Percentiles rank a stretch among this genome's conserved stretches.
Conservation (phyloP, 306 rosid species). For the Phaseolus lunatus region DNA sequence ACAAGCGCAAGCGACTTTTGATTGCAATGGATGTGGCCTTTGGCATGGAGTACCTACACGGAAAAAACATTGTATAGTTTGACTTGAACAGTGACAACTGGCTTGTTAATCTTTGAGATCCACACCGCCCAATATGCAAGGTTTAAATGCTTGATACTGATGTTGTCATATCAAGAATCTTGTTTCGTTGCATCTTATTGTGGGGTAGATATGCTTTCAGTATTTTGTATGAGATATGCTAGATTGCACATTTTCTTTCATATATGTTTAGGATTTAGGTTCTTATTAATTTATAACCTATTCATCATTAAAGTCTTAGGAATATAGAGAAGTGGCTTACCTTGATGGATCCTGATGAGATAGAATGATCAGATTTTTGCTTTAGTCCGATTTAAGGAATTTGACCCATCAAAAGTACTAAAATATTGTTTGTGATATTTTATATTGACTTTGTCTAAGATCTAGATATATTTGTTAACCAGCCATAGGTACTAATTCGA, state of each 20-base stretch:
- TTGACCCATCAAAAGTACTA: conserved; percentile 22
- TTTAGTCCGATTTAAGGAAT: conserved; percentile 20
- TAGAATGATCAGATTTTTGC: conserved; percentile 22
- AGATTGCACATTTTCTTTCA: too few relatives aligned
- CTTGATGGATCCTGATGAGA: conserved; percentile 19
- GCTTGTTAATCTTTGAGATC: conserved; percentile 88
- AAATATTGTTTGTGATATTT: conserved; percentile 26
- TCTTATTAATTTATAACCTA: too few relatives aligned
- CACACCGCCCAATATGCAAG: too few relatives aligned
- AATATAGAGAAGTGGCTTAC: conserved; percentile 7
- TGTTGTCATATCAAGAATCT: too few relatives aligned
- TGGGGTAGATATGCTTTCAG: too few relatives aligned
- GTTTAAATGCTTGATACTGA: too few relatives aligned
- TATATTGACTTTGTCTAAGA: neutral
- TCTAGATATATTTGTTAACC: conserved; percentile 25
- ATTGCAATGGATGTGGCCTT: conserved; percentile 90
- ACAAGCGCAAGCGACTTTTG: conserved; percentile 77
- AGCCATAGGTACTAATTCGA: too few relatives aligned
- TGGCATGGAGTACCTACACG: conserved; percentile 89
- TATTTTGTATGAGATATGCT: too few relatives aligned
- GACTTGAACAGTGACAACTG: conserved; percentile 91
- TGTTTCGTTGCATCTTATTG: too few relatives aligned
- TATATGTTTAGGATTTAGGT: too few relatives aligned
- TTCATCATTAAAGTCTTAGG: conserved; percentile 17
- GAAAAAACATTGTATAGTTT: conserved; percentile 82